Evolutionary conservation across 2,329 filamentous ascomycete genomes (phyloP), one percentile per base, ranked within the genome.

Genomic region (Aspergillus transmontanensis): DNA sequence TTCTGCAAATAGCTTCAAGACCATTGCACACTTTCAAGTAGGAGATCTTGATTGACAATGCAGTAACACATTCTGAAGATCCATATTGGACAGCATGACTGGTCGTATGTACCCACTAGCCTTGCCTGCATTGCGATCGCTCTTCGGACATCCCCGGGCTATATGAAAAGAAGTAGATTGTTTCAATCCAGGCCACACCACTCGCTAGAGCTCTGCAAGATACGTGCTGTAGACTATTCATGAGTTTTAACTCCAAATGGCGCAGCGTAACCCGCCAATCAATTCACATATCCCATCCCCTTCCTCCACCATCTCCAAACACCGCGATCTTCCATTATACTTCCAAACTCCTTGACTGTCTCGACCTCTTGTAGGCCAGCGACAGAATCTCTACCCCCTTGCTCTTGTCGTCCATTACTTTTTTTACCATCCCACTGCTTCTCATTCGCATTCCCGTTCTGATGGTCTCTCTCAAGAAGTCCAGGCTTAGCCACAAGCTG

Each of bases 231-330:
- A 34, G 26, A 10, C 19, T 10, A 12, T n/a, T 21, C n/a, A 34
- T 51, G 19, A 19, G 16, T 12, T 51, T n/a, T 28, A 16, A 4
- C 19, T 3, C 32, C 12, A 3, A 14, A 21, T 36, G 6, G 11
- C 19, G 41, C 19, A 26, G 21, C 16, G 9, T n/a, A 60, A n/a
- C 26, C 21, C 16, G 55, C n/a, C 26, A 12, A 55, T 69, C 60
- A 67, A 39, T 59, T 65, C 32, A 32, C 67, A 73, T 79, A 79
- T 26, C 88, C 87, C 90, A 92, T 92, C 0, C 83, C 88, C 55
- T 79, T 83, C 70, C 85, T 85, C 89, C 89, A 92, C 90, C 90
- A 93, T 0, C 70, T 73, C 67, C 81, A 81, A 6, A 91, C 74
- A 0, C 88, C 87, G 55, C 84, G 81, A 41, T 80, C 72, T 59